Evolutionary conservation across 2,329 filamentous ascomycete genomes (phyloP), one percentile per base, ranked within the genome.

Genomic region (Hypoxylon sp.): DNA sequence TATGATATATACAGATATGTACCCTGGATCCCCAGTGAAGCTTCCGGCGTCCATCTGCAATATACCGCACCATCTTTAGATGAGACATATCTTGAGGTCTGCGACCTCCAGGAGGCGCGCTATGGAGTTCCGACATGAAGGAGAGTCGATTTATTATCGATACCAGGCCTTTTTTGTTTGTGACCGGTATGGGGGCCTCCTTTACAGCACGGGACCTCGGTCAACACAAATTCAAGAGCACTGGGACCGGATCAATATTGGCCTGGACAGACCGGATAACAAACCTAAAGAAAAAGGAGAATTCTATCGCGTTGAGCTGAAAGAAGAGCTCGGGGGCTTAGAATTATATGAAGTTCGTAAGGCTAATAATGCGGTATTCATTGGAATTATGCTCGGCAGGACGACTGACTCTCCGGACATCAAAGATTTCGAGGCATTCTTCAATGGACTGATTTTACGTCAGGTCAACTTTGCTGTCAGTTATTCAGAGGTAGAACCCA

Each of bases 81-180:
- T 46, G 11, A 25, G n/a, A 45, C 39, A 3, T 19, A 51, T 52
- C 61, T 3, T 6, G 8, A 47, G 58, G 58, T 43, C 14, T 21
- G 11, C 29, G 7, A 21, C n/a, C 23, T 19, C 7, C 7, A 3
- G 39, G 2, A 32, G 32, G 7, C 45, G 12, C 8, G 30, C 32
- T 29, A 69, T 69, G 67, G 67, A 67, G 19, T 58, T 60, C 25
- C 57, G 50, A 12, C 61, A 62, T 7, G 37, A 57, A 50, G 63
- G 58, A 39, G 64, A 61, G 34, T 69, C 67, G 51, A 62, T 67
- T 8, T 69, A 59, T 25, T 67, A 69, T 61, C 61, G 63, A 52
- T 57, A 57, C 16, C 54, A 65, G 30, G 67, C 67, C 14, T 16
- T 53, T 6, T 65, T 57, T 16, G 23, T 34, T 23, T 58, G 58